phyloP scores from a whole-genome alignment of 2,329 filamentous ascomycete species.

The Sarocladium strictum region DNA sequence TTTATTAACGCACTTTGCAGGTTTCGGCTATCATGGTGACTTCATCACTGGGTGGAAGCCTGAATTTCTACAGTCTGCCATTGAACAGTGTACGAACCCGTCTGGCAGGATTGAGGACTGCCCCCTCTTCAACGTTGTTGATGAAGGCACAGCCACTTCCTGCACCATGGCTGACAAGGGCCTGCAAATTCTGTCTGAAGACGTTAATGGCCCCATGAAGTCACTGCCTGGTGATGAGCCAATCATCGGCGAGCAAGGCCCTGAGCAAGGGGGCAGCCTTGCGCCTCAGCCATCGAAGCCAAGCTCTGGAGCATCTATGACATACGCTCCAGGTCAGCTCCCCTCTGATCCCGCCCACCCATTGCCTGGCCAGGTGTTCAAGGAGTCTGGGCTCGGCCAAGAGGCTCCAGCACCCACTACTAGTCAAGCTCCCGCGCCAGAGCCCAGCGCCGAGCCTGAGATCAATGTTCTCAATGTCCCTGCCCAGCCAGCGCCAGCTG shows the following conservation, averaged over 20 bases:
- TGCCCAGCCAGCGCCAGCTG: not conserved
- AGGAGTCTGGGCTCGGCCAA: slow-evolving; percentile 19
- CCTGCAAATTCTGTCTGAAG: slow-evolving; percentile 13
- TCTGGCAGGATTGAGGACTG: slow-evolving; percentile 70
- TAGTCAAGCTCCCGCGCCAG: slow-evolving; percentile 1
- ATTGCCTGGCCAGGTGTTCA: slow-evolving; percentile 39
- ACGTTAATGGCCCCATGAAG: slow-evolving; percentile 48
- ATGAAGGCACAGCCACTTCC: slow-evolving; percentile 45
- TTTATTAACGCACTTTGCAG: slow-evolving; percentile 27
- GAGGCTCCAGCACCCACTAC: slow-evolving; percentile 15
- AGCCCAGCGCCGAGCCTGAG: not conserved
- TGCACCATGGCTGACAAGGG: slow-evolving; percentile 53
- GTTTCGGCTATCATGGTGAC: slow-evolving; percentile 72
- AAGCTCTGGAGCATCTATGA: slow-evolving; percentile 23
- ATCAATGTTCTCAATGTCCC: not conserved
- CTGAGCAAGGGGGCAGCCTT: slow-evolving; percentile 10
- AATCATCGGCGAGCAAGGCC: slow-evolving; percentile 30
- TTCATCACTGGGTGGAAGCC: slow-evolving; percentile 75
- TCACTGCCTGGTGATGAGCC: slow-evolving; percentile 60
- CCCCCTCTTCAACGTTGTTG: slow-evolving; percentile 65
- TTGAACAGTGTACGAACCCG: slow-evolving; percentile 66
- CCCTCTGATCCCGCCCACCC: slow-evolving; percentile 25
- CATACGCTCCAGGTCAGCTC: slow-evolving; percentile 30
- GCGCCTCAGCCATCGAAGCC: slow-evolving; percentile 13
- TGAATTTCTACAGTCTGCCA: slow-evolving; percentile 63